Evolutionary conservation across 345 rosid genomes (phyloP), one percentile per base, ranked within the genome.

Genomic region (Hypericum androsaemum): DNA sequence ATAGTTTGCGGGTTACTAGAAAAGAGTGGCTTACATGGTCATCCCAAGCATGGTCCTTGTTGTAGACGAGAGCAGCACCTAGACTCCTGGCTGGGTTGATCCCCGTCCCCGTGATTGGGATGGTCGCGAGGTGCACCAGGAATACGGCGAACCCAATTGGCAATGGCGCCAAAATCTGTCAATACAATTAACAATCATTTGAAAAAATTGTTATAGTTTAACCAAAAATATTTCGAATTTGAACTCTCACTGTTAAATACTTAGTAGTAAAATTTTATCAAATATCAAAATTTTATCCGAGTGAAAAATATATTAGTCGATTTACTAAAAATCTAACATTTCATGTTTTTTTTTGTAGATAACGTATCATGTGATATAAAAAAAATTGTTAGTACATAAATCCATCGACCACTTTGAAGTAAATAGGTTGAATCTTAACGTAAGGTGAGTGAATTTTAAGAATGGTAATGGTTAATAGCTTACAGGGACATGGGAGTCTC

Each of bases 11-110:
- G n/a, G n/a, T n/a, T n/a, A n/a, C n/a, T 22, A 22, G 32, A 12
- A 43, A 5, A 12, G 8, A 2, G 39, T 1, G 6, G 41, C 63
- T 71, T 60, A 71, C 81, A 50, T 69, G 81, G 43, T 72, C 73
- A 50, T 66, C 65, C 81, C 78, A 76, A 9, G 73, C 71, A 44
- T 67, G 61, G 10, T 66, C 67, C 59, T 67, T 64, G 66, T 76
- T 64, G 73, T 61, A 76, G n/a, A 76, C 57, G 47, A 76, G 61
- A 15, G 81, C 78, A 35, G 78, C 75, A 0, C 78, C 81, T 8
- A 76, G 75, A 60, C 75, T 76, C 60, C 81, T 70, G 0, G 81
- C 81, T 9, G 81, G 81, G 56, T 76, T 76, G 15, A 76, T 76
- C 0, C 81, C 75, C 5, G 81, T 72, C 5, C 81, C 81, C 9